Conservation (phyloP, 192 early-diverging fungal species). For the Linnemannia zychae region DNA sequence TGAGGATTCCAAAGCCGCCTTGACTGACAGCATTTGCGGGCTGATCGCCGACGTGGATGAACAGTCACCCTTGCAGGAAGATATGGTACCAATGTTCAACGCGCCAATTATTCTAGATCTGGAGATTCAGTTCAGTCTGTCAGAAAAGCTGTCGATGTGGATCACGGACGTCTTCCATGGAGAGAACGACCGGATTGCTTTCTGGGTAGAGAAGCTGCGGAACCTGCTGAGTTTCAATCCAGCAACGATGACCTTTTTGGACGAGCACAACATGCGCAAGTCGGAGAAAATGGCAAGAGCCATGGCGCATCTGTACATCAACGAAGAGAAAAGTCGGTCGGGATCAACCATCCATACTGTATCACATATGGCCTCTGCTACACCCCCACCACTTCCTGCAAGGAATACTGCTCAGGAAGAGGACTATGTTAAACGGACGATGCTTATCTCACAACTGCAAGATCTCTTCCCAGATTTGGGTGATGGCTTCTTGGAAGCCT, state of each 20-base stretch:
- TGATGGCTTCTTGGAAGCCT: conserved; percentile 91
- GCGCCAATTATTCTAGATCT: conserved; percentile 91
- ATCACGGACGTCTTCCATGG: conserved; percentile 52
- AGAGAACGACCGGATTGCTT: conserved; percentile 59
- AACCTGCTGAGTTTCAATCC: conserved; percentile 37
- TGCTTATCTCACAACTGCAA: conserved; percentile 83
- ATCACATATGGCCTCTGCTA: conserved; percentile 6
- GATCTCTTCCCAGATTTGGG: conserved; percentile 93
- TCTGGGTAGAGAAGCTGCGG: conserved; percentile 37
- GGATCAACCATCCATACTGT: conserved; percentile 19
- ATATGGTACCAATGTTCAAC: conserved; percentile 69
- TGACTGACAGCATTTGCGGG: conserved; percentile 61
- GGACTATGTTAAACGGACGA: conserved; percentile 67
- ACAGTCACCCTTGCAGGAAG: conserved; percentile 67
- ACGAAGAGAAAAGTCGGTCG: conserved; percentile 18
- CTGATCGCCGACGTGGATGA: conserved; percentile 74
- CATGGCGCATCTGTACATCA: conserved; percentile 33
- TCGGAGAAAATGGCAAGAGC: conserved; percentile 36
- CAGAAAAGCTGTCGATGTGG: conserved; percentile 66
- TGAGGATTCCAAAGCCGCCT: conserved; percentile 16
- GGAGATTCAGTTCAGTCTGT: conserved; percentile 79
- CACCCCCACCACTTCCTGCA: not conserved
- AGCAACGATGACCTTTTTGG: conserved; percentile 27
- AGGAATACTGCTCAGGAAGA: conserved; percentile 38
- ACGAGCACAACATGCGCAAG: conserved; percentile 49